Evolutionary conservation across 495 filamentous ascomycete species (phyloP), one percentile per base, ranked within the genome.

Genomic region (Lichenothelia convexa): DNA sequence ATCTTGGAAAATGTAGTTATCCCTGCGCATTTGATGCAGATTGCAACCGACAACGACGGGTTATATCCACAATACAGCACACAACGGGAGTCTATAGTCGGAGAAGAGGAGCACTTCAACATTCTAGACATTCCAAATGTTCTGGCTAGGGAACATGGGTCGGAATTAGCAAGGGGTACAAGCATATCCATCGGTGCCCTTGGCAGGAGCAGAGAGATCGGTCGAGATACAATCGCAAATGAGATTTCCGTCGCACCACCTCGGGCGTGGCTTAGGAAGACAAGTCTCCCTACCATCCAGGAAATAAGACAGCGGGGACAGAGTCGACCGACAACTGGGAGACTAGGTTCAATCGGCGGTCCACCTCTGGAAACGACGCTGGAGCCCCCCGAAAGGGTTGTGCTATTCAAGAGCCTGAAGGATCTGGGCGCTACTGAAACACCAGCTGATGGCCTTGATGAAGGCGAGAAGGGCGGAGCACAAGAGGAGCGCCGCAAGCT

Each of bases 201-300:
- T 9, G 24, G 24, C 24, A 29, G 24, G 2, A 29, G 15, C 24
- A 29, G 24, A 13, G 24, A 9, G 1, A 9, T 11, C 9, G 15
- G 24, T 2, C 24, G 15, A 1, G 24, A 29, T 2, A 9, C 24
- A 13, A 29, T 9, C 24, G 24, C 24, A n/a, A n/a, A n/a, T n/a
- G n/a, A n/a, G 17, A n/a, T 36, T 23, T 17, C 34, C 23, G 30
- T 12, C 17, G n/a, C 13, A 15, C 29, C 21, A 20, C 34, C 15
- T 30, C n/a, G 30, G 12, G 5, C 8, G 32, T 21, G 2, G 9
- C 18, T 32, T 20, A 16, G 32, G 32, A 41, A 41, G 39, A 41
- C 39, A 8, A 41, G 39, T 21, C 20, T 41, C 20, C 39, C 39
- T 11, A 29, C 20, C 18, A 21, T 41, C 12, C 32, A 29, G 24